These are phyloP conservation scores for Coccomyxa sp. DNA, from an alignment of 139 green algal genomes.

Conservation along the genomic window DNA sequence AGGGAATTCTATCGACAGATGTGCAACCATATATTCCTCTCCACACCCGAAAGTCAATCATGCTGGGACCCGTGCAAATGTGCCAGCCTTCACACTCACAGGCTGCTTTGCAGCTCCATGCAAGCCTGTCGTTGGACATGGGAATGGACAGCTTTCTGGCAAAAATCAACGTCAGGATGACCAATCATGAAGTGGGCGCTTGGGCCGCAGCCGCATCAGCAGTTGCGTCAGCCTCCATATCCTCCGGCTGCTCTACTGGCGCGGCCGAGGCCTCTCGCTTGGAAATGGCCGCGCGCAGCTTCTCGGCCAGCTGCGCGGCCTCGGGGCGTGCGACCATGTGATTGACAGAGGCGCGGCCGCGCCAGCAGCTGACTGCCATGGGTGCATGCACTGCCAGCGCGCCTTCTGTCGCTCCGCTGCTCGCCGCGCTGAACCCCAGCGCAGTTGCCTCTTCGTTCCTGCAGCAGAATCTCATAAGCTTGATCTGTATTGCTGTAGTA, in stretches of 20 bases:
- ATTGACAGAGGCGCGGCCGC: slow-evolving; percentile 59
- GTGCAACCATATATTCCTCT: no score
- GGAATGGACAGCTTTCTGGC: no score
- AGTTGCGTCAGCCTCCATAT: slow-evolving; percentile 11
- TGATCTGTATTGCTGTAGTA: not conserved
- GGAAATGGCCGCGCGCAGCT: not conserved
- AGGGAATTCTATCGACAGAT: no score
- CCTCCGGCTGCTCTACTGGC: not conserved
- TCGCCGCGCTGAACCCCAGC: slow-evolving; percentile 27
- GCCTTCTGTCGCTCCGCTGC: slow-evolving; percentile 13
- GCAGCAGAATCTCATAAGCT: not conserved
- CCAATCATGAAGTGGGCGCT: no score
- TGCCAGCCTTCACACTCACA: no score
- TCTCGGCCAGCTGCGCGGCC: slow-evolving; percentile 60
- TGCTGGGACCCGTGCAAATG: no score
- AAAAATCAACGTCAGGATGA: no score
- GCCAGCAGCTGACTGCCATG: slow-evolving; percentile 77
- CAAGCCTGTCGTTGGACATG: no score
- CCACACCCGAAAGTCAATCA: no score
- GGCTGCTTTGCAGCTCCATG: no score
- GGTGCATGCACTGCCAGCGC: slow-evolving; percentile 55
- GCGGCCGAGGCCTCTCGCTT: not conserved
- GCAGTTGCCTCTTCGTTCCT: slow-evolving; percentile 41
- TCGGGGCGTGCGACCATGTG: slow-evolving; percentile 77
- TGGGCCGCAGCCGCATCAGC: not conserved